Percentiles rank a stretch among this genome's conserved stretches.
phyloP scores from a whole-genome alignment of 2,329 filamentous ascomycete genomes.

The Phialophora tarda region DNA sequence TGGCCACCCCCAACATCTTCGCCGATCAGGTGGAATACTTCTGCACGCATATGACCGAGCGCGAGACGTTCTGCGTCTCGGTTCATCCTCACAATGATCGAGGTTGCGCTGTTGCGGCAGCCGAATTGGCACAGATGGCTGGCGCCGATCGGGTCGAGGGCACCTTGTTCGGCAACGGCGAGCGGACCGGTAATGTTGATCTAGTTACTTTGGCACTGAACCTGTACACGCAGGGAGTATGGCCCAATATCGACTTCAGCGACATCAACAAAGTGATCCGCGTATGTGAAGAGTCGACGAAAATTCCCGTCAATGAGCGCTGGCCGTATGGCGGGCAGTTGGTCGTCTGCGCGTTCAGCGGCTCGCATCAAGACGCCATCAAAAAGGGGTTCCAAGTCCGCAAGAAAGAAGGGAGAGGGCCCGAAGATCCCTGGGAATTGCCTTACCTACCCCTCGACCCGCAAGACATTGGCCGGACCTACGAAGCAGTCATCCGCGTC shows the following conservation, averaged over 20 bases:
- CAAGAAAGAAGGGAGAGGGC: conserved; percentile 62
- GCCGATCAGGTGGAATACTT: conserved; percentile 98
- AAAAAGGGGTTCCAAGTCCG: conserved; percentile 80
- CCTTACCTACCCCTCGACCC: conserved; percentile 94
- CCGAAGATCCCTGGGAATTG: conserved; percentile 77
- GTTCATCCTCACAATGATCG: conserved; percentile 95
- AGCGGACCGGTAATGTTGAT: conserved; percentile 94
- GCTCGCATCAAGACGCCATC: conserved; percentile 93
- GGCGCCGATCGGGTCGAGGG: conserved; percentile 94
- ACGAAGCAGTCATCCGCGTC: conserved; percentile 96
- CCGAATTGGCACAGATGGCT: conserved; percentile 94
- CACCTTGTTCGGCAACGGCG: conserved; percentile 91
- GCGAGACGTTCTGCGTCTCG: conserved; percentile 86
- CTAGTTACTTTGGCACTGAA: conserved; percentile 91
- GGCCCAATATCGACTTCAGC: conserved; percentile 86
- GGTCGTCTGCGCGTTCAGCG: conserved; percentile 90
- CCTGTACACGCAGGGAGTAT: conserved; percentile 90
- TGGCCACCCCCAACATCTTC: conserved; percentile 92
- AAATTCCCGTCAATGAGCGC: conserved; percentile 88
- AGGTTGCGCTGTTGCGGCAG: conserved; percentile 85
- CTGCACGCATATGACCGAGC: conserved; percentile 79
- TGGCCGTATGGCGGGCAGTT: conserved; percentile 90
- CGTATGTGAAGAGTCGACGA: conserved; percentile 88
- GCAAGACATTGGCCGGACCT: conserved; percentile 91
- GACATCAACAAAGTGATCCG: conserved; percentile 86